Conservation (phyloP, 164 flowering plant species). For the Tinospora cordifolia region DNA sequence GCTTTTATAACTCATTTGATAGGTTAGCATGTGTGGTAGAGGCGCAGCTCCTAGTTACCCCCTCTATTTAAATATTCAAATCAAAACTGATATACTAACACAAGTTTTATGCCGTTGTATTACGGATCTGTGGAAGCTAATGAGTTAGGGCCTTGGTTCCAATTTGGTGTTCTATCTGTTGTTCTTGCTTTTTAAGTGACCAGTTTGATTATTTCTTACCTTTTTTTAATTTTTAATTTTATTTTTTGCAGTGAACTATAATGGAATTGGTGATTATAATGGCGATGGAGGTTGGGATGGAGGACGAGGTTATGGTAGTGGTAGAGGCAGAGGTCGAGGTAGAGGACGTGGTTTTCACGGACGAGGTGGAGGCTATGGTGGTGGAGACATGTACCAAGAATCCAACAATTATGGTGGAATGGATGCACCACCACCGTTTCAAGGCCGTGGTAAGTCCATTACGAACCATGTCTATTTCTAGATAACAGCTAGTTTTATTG, state of each 20-base stretch:
- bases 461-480: background rate
- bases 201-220: no score
- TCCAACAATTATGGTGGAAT: conserved; percentile 22
- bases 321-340: conserved; percentile 41
- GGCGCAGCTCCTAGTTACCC: no score
- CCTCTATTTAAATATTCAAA: no score
- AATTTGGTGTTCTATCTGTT: background rate
- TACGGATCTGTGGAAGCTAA: background rate
- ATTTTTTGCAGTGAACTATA: conserved; percentile 6
- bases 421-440: conserved; percentile 26
- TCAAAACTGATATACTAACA: no score
- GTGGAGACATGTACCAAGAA: background rate
- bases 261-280: conserved; percentile 27
- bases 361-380: conserved; percentile 31
- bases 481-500: background rate
- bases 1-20: no score
- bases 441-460: conserved; percentile 33
- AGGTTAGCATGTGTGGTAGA: no score
- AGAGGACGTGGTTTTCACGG: conserved; percentile 38
- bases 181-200: background rate
- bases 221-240: background rate
- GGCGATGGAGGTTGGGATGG: conserved; percentile 38
- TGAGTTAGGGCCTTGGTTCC: background rate
- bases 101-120: no score
- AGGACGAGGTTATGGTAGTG: conserved; percentile 41